Evolutionary conservation across 805 yeast genomes (phyloP).

Genomic region (Candida glaebosa): DNA sequence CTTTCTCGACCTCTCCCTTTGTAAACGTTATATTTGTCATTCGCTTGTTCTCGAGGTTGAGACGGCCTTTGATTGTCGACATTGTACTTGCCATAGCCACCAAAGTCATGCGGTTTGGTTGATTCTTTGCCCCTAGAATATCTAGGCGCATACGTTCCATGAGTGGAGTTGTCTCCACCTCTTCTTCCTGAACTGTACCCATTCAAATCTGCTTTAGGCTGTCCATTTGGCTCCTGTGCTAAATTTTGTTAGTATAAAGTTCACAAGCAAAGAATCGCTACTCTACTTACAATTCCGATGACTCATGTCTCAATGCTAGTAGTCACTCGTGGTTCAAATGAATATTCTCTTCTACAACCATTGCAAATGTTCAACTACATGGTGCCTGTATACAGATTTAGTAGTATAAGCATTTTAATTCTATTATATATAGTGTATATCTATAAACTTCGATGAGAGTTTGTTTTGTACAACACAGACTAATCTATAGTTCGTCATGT

Average conservation of each 20-base stretch:
- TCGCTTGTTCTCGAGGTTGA: constrained; percentile 2
- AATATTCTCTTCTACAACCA: background rate
- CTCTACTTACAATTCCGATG: constrained; percentile 1
- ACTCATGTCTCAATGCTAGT: too few relatives aligned
- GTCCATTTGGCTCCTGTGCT: background rate
- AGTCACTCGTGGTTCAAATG: too few relatives aligned
- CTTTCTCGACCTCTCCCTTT: constrained; percentile 6
- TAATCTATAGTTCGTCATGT: constrained; percentile 6
- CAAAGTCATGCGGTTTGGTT: background rate
- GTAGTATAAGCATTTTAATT: too few relatives aligned
- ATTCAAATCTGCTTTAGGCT: constrained; percentile 1
- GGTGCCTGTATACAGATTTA: too few relatives aligned
- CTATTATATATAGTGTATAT: background rate
- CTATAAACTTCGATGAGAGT: background rate
- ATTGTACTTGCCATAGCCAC: constrained; percentile 3
- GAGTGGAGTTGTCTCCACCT: constrained; percentile 2
- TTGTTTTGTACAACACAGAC: background rate
- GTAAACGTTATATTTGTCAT: constrained; percentile 2
- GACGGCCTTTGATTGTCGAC: background rate
- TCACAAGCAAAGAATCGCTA: background rate
- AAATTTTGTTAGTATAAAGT: background rate
- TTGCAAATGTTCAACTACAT: too few relatives aligned
- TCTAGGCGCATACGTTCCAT: constrained; percentile 4
- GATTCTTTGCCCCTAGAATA: background rate
- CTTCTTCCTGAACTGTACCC: constrained; percentile 6